Evolutionary conservation across 179 eudicot genomes (phyloP).

Genomic region (Beta macrorhiza): DNA sequence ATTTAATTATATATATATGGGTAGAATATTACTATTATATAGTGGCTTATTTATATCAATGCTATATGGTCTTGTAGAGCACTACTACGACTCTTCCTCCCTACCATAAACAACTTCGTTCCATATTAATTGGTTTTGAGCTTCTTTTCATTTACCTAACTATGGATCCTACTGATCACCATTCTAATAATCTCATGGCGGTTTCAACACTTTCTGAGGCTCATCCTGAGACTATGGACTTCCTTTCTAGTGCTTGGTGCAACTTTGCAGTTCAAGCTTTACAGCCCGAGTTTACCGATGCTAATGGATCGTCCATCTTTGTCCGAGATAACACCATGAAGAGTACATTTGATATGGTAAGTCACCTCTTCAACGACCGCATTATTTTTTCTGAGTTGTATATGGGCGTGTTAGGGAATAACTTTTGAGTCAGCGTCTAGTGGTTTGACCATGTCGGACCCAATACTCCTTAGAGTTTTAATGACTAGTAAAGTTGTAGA

Average conservation of each 20-base stretch:
- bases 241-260: slow-evolving; percentile 87
- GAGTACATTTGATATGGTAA: slow-evolving; percentile 25
- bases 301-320: slow-evolving; percentile 14
- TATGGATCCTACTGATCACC: slow-evolving; percentile 39
- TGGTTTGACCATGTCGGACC: too few species aligned
- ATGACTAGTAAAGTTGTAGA: too few species aligned
- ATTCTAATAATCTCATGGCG: slow-evolving; percentile 23
- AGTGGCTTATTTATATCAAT: not conserved
- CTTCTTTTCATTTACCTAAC: not conserved
- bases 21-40: not conserved
- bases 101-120: not conserved
- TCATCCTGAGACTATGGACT: slow-evolving; percentile 91
- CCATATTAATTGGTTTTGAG: not conserved
- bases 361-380: not conserved
- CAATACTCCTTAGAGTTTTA: too few species aligned
- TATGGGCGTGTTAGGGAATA: not conserved
- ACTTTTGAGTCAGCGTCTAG: too few species aligned
- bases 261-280: slow-evolving; percentile 79
- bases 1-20: not conserved
- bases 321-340: slow-evolving; percentile 18
- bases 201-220: slow-evolving; percentile 62
- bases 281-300: slow-evolving; percentile 33
- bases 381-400: not conserved
- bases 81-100: not conserved
- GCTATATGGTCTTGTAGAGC: not conserved